Conservation (phyloP, 2,329 filamentous ascomycete species). For the Colletotrichum destructivum region DNA sequence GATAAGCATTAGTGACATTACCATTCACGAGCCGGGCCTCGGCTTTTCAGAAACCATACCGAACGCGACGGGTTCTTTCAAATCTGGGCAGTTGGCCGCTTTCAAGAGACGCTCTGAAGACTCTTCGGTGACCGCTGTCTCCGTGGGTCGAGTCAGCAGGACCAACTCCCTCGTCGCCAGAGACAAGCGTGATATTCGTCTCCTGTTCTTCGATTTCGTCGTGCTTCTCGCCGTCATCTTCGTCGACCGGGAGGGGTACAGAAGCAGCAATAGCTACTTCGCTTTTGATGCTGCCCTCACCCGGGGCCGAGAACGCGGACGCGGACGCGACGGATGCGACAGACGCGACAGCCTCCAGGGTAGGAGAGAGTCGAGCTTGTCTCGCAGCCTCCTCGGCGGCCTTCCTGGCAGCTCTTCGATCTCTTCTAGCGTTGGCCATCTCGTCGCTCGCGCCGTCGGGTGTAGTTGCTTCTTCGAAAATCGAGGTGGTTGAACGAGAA, state of each 20-base stretch:
- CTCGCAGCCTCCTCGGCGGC: slow-evolving; percentile 9
- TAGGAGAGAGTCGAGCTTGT: slow-evolving; percentile 3
- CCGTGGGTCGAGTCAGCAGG: background rate
- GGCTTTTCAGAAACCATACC: slow-evolving; percentile 3
- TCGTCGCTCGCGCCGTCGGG: background rate
- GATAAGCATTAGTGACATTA: background rate
- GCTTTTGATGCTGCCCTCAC: background rate
- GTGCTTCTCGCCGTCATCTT: slow-evolving; percentile 2
- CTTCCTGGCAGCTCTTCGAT: slow-evolving; percentile 15
- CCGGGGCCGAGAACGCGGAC: background rate
- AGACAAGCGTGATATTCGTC: background rate
- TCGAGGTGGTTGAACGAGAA: background rate
- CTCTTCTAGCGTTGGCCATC: slow-evolving; percentile 12
- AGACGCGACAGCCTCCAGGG: background rate
- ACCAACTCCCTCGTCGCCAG: slow-evolving; percentile 16
- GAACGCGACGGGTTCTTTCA: slow-evolving; percentile 18
- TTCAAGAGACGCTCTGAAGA: slow-evolving; percentile 22
- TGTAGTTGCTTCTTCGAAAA: background rate
- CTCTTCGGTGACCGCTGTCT: background rate
- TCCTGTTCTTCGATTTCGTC: background rate
- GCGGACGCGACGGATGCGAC: no score
- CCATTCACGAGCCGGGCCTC: background rate
- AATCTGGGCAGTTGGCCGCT: slow-evolving; percentile 19
- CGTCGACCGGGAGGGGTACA: background rate
- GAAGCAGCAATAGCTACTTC: background rate